phyloP scores from a whole-genome alignment of 768 basidiomycete species.

The Lactarius sp. region DNA sequence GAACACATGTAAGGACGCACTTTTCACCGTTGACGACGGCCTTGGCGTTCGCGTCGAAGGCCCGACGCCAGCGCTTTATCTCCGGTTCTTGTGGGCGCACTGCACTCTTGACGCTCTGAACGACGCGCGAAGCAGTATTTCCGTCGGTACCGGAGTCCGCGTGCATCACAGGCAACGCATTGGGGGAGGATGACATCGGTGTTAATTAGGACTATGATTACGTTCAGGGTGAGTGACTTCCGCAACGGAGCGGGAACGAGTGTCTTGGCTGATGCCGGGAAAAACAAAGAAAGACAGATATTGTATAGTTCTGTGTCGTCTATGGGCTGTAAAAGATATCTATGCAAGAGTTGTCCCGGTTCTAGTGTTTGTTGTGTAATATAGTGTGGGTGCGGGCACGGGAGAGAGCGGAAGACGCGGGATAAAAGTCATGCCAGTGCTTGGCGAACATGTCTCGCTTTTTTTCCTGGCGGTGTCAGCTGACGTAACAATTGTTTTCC shows the following conservation, averaged over 20 bases:
- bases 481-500: slow-evolving; percentile 13
- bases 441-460: not conserved
- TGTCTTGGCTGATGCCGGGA: not conserved
- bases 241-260: not conserved
- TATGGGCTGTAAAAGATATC: not conserved
- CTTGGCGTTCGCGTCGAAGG: slow-evolving; percentile 82
- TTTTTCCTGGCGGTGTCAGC: slow-evolving; percentile 3
- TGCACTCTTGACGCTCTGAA: slow-evolving; percentile 62
- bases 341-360: not conserved
- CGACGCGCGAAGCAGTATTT: slow-evolving; percentile 37
- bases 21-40: slow-evolving; percentile 68
- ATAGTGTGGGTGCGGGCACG: not conserved
- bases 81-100: slow-evolving; percentile 76
- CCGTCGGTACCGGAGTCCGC: slow-evolving; percentile 47
- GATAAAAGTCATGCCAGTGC: not conserved
- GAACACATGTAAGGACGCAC: slow-evolving; percentile 40
- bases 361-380: slow-evolving; percentile 5
- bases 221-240: not conserved
- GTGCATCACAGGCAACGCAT: slow-evolving; percentile 43
- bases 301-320: slow-evolving; percentile 12
- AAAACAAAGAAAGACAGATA: not conserved
- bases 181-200: slow-evolving; percentile 20
- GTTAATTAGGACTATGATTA: slow-evolving; percentile 20
- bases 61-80: slow-evolving; percentile 81
- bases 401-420: slow-evolving; percentile 11